A percentile compares a stretch with the other conserved stretches of the same genome.
These are phyloP conservation scores for Phytophthora europaea DNA, from an alignment of 352 stramenopile genomes.

Conservation along the genomic window DNA sequence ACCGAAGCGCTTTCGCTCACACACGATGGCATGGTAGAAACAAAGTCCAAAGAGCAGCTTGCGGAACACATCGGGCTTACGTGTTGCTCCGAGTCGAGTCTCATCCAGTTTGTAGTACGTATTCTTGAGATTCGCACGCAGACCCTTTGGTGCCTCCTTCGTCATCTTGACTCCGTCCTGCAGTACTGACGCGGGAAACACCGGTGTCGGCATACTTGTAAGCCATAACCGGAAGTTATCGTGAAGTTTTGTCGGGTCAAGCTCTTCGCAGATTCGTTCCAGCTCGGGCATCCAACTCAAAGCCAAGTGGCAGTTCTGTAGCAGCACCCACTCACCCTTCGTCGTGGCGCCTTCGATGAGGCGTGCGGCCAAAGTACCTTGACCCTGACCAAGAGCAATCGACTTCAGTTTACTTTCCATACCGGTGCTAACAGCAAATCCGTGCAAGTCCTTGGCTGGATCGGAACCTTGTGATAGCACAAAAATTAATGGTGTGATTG, in stretches of 20 bases:
- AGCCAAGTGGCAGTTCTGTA: constrained; percentile 97
- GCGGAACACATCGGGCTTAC: constrained; percentile 91
- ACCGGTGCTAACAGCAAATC: constrained; percentile 85
- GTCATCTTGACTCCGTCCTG: constrained; percentile 98
- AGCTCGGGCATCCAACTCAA: constrained; percentile 96
- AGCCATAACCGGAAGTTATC: constrained; percentile 97
- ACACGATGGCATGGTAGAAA: constrained; percentile 94
- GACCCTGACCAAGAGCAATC: constrained; percentile 94
- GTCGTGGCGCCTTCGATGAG: constrained; percentile 91
- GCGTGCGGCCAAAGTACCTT: constrained; percentile 91
- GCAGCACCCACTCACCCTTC: constrained; percentile 95
- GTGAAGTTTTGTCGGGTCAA: constrained; percentile 86
- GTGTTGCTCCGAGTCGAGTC: constrained; percentile 82
- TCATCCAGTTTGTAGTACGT: constrained; percentile 96
- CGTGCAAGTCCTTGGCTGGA: constrained; percentile 93
- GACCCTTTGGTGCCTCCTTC: constrained; percentile 95
- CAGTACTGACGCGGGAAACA: constrained; percentile 94
- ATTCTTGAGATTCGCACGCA: constrained; percentile 96
- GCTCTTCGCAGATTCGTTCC: constrained; percentile 95
- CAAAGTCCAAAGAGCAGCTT: constrained; percentile 96
- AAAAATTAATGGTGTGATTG: constrained; percentile 94
- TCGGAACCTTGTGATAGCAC: constrained; percentile 95
- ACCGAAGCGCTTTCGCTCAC: constrained; percentile 96
- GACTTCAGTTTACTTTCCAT: constrained; percentile 93
- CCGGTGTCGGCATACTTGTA: constrained; percentile 89